Evolutionary conservation across 306 rosid genomes (phyloP), one percentile per base, ranked within the genome.

Genomic region (Rosa chinensis): DNA sequence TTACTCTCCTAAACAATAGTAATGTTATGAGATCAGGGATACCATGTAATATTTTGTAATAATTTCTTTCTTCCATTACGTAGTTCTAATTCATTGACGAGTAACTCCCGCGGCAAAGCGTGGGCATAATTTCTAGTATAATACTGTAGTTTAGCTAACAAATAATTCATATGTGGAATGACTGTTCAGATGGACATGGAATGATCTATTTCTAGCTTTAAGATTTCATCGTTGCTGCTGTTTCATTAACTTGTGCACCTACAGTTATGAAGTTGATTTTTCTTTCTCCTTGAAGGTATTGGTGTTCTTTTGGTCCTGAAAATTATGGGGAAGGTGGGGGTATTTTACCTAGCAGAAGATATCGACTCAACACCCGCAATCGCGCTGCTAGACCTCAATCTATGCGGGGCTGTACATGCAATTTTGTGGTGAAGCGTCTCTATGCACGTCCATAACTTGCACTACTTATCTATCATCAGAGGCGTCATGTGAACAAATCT

Each of bases 371-470:
- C 80, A 95, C 99, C 42, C 90, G 98, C 83, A 95, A 95, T 80
- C 98, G 93, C 77, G 99, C 98, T 78, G 98, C 99, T 79, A 92
- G 98, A 86, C 98, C 99, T 84, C 97, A 93, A 88, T 95, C 96
- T 63, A 95, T 93, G 98, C 92, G 96, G 43, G 98, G 98, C 39
- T 95, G 98, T 81, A 92, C 89, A 39, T 95, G 98, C 88, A 93
- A 95, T 82, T 93, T 93, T 87, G 97, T 90, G 72, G 89, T 95
- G 82, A 91, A 93, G 87, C 87, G 99, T 72, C 86, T 95, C 48
- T 95, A 93, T 81, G 96, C 98, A 14, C 94, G 88, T 55, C 99
- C 99, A 2, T 88, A 93, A 47, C 94, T 87, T 75, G 98, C 96
- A 3, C 92, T 95, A 72, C 74, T 90, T 72, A 77, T 91, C 82